These are phyloP conservation scores for Stephania japonica DNA, from an alignment of 164 flowering plant species.

Conservation along the genomic window DNA sequence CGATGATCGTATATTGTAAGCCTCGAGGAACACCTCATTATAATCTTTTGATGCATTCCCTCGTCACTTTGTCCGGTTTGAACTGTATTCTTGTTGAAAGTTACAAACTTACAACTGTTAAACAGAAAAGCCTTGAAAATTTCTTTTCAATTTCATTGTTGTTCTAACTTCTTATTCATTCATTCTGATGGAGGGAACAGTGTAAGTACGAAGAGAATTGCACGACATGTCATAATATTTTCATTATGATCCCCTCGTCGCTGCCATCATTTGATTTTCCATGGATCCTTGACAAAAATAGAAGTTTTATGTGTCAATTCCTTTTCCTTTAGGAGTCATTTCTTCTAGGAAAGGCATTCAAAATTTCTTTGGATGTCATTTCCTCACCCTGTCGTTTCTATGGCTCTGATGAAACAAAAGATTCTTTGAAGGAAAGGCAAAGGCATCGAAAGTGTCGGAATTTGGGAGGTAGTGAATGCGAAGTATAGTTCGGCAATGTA, in stretches of 20 bases:
- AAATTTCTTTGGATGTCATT: conserved; percentile 13
- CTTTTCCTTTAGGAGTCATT: conserved; percentile 8
- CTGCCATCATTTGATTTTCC: conserved; percentile 75
- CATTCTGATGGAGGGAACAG: conserved; percentile 75
- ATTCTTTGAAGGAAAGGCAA: conserved; percentile 5
- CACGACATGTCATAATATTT: conserved; percentile 71
- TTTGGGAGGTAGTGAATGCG: not conserved
- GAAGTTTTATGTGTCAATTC: conserved; percentile 4
- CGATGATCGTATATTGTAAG: too few species aligned
- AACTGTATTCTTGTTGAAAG: too few species aligned
- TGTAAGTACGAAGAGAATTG: conserved; percentile 86
- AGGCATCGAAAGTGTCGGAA: conserved; percentile 5
- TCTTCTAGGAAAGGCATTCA: not conserved
- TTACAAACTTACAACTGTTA: not conserved
- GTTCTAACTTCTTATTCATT: not conserved
- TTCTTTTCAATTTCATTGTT: not conserved
- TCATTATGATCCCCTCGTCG: conserved; percentile 78
- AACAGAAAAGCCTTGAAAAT: too few species aligned
- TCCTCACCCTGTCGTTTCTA: not conserved
- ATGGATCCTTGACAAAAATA: conserved; percentile 29
- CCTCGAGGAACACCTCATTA: too few species aligned
- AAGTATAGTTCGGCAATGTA: too few species aligned
- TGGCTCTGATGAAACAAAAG: conserved; percentile 20
- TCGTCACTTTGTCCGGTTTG: too few species aligned
- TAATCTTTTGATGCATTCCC: too few species aligned